Conservation (phyloP, 306 rosid species). For the Ceratonia siliqua region DNA sequence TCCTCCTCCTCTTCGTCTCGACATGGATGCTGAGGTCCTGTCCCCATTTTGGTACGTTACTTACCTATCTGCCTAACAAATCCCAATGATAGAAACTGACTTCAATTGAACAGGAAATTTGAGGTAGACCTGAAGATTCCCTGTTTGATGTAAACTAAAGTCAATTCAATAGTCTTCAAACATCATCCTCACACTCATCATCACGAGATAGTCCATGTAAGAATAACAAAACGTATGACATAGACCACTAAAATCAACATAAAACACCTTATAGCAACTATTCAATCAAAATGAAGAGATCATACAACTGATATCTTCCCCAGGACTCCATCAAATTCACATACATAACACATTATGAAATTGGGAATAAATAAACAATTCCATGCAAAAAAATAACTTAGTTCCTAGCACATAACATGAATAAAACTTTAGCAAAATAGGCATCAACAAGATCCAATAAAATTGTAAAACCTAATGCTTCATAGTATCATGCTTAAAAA, state of each 20-base stretch:
- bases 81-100: not conserved
- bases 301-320: not conserved
- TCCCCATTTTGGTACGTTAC: conserved; percentile 58
- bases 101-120: conserved; percentile 4
- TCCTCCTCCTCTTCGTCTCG: conserved; percentile 76
- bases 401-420: not conserved
- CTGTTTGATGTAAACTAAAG: not conserved
- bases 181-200: not conserved
- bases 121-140: not conserved
- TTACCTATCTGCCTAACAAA: conserved; percentile 5
- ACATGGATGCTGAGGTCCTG: conserved; percentile 55
- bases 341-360: not conserved
- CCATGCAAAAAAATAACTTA: not conserved
- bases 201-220: not conserved
- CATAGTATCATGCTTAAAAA: too few relatives aligned
- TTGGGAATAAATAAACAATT: not conserved
- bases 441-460: not conserved
- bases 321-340: not conserved
- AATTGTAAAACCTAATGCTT: not conserved
- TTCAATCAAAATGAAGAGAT: not conserved
- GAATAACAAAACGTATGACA: not conserved
- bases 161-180: conserved; percentile 14
- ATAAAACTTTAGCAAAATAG: not conserved
- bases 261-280: not conserved
- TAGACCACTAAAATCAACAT: not conserved